Conservation (phyloP, 345 rosid species). For the Angophora floribunda region DNA sequence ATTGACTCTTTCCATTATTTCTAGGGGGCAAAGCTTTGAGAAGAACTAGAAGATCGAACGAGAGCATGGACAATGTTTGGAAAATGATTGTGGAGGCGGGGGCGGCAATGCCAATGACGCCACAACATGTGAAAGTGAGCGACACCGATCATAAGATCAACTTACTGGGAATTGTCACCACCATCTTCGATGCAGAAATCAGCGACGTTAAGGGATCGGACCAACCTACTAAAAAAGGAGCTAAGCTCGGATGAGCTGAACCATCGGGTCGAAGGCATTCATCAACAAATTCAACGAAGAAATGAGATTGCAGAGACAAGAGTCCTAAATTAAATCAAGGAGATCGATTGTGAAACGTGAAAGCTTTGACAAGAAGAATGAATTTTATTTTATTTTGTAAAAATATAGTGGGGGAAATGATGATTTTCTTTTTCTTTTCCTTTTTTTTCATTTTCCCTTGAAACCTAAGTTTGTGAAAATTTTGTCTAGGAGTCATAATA, state of each 20-base stretch:
- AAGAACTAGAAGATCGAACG: conserved; percentile 1
- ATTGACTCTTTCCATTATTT: background rate
- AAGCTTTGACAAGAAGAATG: background rate
- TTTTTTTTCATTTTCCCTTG: background rate
- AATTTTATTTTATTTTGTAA: background rate
- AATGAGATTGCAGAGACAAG: conserved; percentile 66
- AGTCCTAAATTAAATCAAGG: conserved; percentile 48
- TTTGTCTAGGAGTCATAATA: background rate
- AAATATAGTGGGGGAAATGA: background rate
- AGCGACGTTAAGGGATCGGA: conserved; percentile 51
- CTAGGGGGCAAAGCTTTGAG: background rate
- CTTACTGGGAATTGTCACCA: background rate
- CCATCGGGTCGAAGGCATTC: conserved; percentile 59
- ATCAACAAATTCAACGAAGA: conserved; percentile 66
- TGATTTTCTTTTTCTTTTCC: background rate
- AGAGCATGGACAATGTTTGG: conserved; percentile 68
- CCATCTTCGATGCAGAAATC: conserved; percentile 22
- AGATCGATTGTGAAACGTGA: background rate
- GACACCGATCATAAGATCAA: background rate
- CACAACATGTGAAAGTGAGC: conserved; percentile 20
- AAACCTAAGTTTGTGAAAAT: background rate
- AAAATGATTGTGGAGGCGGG: conserved; percentile 52
- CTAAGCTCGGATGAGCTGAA: conserved; percentile 68
- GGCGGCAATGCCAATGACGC: conserved; percentile 11
- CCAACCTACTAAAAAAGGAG: conserved; percentile 39